Percentiles rank a stretch among this genome's conserved stretches.
Conservation (phyloP, 2,329 filamentous ascomycete species). For the Bipolaris gigantea region DNA sequence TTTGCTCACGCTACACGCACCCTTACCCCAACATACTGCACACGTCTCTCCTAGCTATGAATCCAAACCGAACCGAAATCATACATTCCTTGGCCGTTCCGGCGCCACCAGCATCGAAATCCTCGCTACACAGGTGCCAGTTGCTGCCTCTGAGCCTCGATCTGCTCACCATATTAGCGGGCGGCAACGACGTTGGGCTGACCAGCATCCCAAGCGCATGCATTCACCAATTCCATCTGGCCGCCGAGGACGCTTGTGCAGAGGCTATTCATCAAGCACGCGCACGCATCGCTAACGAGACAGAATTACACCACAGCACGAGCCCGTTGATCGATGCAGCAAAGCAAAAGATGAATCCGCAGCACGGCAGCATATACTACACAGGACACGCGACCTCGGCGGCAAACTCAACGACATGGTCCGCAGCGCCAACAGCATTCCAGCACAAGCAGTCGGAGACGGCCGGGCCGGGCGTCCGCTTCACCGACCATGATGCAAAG, state of each 20-base stretch:
- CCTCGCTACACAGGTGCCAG: constrained; percentile 27
- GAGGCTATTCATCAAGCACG: constrained; percentile 24
- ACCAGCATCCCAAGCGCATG: constrained; percentile 34
- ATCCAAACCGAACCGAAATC: constrained; percentile 19
- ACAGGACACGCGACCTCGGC: constrained; percentile 35
- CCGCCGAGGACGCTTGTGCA: constrained; percentile 27
- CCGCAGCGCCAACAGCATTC: constrained; percentile 25
- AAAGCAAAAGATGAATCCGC: constrained; percentile 24
- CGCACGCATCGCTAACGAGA: constrained; percentile 18
- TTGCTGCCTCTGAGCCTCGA: constrained; percentile 24
- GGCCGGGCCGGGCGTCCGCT: neutral
- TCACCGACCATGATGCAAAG: neutral
- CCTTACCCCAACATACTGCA: constrained; percentile 36
- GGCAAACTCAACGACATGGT: constrained; percentile 33
- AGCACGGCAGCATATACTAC: constrained; percentile 31
- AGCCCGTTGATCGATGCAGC: constrained; percentile 24
- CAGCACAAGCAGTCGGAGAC: constrained; percentile 13
- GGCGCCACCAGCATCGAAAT: constrained; percentile 32
- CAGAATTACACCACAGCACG: constrained; percentile 25
- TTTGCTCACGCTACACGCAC: constrained; percentile 32
- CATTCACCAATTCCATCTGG: constrained; percentile 38
- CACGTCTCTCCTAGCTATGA: constrained; percentile 14
- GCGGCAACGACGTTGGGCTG: constrained; percentile 39
- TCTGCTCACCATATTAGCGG: constrained; percentile 36
- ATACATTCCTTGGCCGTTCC: constrained; percentile 37